These are phyloP conservation scores for Acacia crassicarpa DNA, from an alignment of 306 rosid species.

Conservation along the genomic window DNA sequence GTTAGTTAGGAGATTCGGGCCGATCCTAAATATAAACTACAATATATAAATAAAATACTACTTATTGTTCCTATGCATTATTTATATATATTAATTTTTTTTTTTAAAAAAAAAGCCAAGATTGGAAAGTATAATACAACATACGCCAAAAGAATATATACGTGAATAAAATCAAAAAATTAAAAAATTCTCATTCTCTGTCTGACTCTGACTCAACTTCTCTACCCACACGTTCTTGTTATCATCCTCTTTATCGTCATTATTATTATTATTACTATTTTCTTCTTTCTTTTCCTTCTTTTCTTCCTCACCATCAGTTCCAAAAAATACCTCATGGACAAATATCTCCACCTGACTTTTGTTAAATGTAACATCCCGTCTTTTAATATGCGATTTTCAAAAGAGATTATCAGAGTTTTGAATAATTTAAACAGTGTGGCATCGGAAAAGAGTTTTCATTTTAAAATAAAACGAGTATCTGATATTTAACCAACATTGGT, in stretches of 20 bases:
- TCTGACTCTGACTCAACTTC: constrained; percentile 22
- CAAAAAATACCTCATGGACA: constrained; percentile 60
- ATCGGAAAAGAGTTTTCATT: too few relatives aligned
- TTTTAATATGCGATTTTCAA: too few relatives aligned
- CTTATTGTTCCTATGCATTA: not conserved
- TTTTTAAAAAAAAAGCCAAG: not conserved
- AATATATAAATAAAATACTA: too few relatives aligned
- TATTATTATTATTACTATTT: not conserved
- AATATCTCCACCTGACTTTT: constrained; percentile 57
- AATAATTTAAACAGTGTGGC: too few relatives aligned
- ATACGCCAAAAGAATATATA: not conserved
- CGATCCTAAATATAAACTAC: too few relatives aligned
- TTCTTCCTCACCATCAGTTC: not conserved
- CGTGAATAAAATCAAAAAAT: constrained; percentile 40
- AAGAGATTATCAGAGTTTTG: too few relatives aligned
- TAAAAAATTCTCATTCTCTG: constrained; percentile 34
- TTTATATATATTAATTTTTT: not conserved
- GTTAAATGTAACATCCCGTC: too few relatives aligned
- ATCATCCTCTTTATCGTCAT: constrained; percentile 7
- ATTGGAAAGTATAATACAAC: not conserved
- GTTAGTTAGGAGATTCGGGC: too few relatives aligned
- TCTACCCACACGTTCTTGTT: constrained; percentile 38
- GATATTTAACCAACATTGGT: too few relatives aligned
- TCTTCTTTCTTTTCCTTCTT: not conserved
- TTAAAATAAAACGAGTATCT: too few relatives aligned